These are phyloP conservation scores for Isatis tinctoria DNA, from an alignment of 345 rosid species.

Conservation along the genomic window DNA sequence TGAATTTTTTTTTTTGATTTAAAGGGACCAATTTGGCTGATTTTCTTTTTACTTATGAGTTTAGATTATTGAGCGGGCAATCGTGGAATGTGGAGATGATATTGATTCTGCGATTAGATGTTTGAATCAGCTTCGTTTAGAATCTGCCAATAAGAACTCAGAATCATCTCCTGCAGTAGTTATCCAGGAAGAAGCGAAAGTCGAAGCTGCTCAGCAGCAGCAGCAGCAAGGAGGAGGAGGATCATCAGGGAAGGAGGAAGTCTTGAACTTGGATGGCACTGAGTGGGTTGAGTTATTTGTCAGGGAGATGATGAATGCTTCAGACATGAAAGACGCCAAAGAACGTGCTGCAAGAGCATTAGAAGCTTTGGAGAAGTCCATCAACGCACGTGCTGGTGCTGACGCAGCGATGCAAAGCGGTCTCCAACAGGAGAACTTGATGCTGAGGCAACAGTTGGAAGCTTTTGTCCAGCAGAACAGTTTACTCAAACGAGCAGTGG, in stretches of 20 bases:
- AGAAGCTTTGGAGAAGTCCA: slow-evolving; percentile 73
- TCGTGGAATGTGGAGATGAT: slow-evolving; percentile 84
- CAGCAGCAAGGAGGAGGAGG: slow-evolving; percentile 31
- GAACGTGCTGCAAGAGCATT: slow-evolving; percentile 77
- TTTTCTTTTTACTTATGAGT: neutral
- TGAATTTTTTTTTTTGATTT: neutral
- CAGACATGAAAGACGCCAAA: slow-evolving; percentile 75
- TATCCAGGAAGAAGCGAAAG: slow-evolving; percentile 33
- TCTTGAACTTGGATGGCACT: slow-evolving; percentile 46
- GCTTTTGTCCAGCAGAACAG: slow-evolving; percentile 64
- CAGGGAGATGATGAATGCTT: slow-evolving; percentile 66
- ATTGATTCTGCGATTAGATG: slow-evolving; percentile 82
- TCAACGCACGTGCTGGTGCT: slow-evolving; percentile 53
- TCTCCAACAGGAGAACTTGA: slow-evolving; percentile 58
- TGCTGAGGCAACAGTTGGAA: slow-evolving; percentile 70
- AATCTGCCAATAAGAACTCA: slow-evolving; percentile 41
- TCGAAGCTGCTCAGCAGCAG: slow-evolving; percentile 26
- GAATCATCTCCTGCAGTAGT: slow-evolving; percentile 25
- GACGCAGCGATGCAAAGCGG: slow-evolving; percentile 42
- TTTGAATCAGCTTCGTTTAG: slow-evolving; percentile 79
- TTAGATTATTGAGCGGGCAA: slow-evolving; percentile 68
- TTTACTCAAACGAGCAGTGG: slow-evolving; percentile 71
- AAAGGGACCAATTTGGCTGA: neutral
- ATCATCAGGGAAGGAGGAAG: slow-evolving; percentile 21
- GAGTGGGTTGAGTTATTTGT: slow-evolving; percentile 89